phyloP scores from a whole-genome alignment of 306 rosid species.

The Lagenaria siceraria region DNA sequence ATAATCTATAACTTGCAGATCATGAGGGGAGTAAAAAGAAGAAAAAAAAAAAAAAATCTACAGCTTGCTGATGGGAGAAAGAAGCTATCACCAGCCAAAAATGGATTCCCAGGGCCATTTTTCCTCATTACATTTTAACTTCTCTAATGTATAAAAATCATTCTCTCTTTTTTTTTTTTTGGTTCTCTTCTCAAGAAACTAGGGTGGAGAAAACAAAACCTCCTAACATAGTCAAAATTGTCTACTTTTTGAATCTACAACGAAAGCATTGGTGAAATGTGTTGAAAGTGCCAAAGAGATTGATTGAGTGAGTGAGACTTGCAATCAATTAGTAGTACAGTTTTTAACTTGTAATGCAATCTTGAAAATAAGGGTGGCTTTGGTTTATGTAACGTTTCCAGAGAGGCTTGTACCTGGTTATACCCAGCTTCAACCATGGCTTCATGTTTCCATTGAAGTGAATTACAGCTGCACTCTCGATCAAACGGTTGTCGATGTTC shows the following conservation, averaged over 20 bases:
- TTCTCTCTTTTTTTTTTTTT: background rate
- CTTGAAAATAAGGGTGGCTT: slow-evolving; percentile 64
- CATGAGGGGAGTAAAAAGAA: slow-evolving; percentile 23
- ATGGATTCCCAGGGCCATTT: slow-evolving; percentile 36
- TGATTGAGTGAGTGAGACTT: slow-evolving; percentile 26
- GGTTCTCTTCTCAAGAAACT: slow-evolving; percentile 30
- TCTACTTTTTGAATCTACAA: slow-evolving; percentile 56
- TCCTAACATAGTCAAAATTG: slow-evolving; percentile 57
- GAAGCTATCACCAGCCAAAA: slow-evolving; percentile 50
- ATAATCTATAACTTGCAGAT: slow-evolving; percentile 35
- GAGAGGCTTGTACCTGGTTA: slow-evolving; percentile 70
- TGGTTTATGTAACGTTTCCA: slow-evolving; percentile 87
- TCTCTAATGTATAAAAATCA: slow-evolving; percentile 39
- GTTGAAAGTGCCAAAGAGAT: slow-evolving; percentile 21
- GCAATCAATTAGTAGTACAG: slow-evolving; percentile 47
- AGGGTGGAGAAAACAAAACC: slow-evolving; percentile 23
- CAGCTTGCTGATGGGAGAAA: slow-evolving; percentile 34
- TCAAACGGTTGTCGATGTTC: slow-evolving; percentile 79
- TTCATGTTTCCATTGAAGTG: slow-evolving; percentile 96
- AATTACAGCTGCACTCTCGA: slow-evolving; percentile 83
- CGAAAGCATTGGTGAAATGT: slow-evolving; percentile 30
- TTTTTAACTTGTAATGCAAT: slow-evolving; percentile 64
- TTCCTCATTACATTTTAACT: slow-evolving; percentile 39
- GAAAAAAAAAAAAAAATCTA: slow-evolving; percentile 47
- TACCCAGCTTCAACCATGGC: slow-evolving; percentile 93